Evolutionary conservation across 2,329 filamentous ascomycete genomes (phyloP).

Genomic region (Trichoderma koningiopsis): DNA sequence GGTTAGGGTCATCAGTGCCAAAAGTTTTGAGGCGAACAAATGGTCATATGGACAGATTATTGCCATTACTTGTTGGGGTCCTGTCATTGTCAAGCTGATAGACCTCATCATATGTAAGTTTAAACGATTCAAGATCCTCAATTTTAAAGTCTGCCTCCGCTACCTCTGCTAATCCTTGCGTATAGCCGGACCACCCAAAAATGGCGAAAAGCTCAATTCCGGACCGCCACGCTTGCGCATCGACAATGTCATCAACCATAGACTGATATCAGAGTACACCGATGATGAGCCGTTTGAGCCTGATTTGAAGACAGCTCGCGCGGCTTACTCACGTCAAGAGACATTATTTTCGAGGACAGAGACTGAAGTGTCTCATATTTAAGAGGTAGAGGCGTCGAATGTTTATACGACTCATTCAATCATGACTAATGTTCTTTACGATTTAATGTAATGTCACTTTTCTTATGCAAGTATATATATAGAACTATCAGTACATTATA

Average conservation of each 20-base stretch:
- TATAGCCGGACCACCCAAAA: conserved; percentile 43
- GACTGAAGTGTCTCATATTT: conserved; percentile 7
- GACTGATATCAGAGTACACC: conserved; percentile 28
- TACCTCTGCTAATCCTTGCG: conserved; percentile 29
- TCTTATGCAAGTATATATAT: not conserved
- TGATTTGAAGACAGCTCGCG: not conserved
- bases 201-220: conserved; percentile 40
- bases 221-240: conserved; percentile 44
- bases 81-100: conserved; percentile 45
- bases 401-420: conserved; percentile 10
- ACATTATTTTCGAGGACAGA: conserved; percentile 13
- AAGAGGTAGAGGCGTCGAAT: not conserved
- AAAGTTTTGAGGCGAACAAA: conserved; percentile 41
- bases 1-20: conserved; percentile 39
- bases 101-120: conserved; percentile 42
- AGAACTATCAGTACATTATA: not conserved
- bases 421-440: conserved; percentile 22
- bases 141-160: not conserved
- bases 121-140: not conserved
- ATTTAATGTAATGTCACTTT: conserved; percentile 11
- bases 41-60: conserved; percentile 46
- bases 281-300: not conserved
- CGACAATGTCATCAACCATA: conserved; percentile 44
- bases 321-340: conserved; percentile 1
- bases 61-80: conserved; percentile 44